phyloP scores from a whole-genome alignment of 2,329 filamentous ascomycete species.

The Colletotrichum aenigma region DNA sequence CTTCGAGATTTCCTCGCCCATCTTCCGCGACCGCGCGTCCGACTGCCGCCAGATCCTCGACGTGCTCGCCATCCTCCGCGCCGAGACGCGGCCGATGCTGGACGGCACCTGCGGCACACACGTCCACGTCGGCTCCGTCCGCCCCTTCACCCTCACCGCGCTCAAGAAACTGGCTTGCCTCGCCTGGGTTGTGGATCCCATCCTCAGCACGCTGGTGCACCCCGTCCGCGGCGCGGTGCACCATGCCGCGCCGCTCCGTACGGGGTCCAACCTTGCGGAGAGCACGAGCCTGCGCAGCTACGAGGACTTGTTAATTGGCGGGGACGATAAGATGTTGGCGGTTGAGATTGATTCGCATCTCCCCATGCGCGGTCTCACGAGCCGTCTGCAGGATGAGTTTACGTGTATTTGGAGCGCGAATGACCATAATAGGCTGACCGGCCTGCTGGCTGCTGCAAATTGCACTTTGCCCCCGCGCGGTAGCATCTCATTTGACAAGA shows the following conservation, averaged over 20 bases:
- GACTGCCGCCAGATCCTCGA: not conserved
- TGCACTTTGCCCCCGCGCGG: not conserved
- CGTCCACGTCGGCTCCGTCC: conserved; percentile 3
- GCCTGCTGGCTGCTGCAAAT: not conserved
- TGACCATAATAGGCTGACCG: not conserved
- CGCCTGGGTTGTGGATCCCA: not conserved
- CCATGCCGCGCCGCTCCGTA: not conserved
- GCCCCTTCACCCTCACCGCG: not conserved
- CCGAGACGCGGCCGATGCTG: not conserved
- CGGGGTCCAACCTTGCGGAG: not conserved
- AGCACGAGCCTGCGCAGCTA: not conserved
- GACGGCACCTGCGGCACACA: not conserved
- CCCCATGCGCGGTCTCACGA: not conserved
- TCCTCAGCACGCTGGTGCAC: not conserved
- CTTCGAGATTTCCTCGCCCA: conserved; percentile 3
- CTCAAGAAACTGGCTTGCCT: not conserved
- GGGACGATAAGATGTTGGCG: not conserved
- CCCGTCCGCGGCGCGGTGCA: not conserved
- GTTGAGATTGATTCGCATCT: not conserved
- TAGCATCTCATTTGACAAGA: not conserved
- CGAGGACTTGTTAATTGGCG: not conserved
- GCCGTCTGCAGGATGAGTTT: not conserved
- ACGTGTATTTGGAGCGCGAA: not conserved
- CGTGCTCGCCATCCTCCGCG: not conserved
- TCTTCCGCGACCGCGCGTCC: not conserved